Evolutionary conservation across 257 asterid species (phyloP), one percentile per base, ranked within the genome.

Genomic region (Asclepias syriaca): DNA sequence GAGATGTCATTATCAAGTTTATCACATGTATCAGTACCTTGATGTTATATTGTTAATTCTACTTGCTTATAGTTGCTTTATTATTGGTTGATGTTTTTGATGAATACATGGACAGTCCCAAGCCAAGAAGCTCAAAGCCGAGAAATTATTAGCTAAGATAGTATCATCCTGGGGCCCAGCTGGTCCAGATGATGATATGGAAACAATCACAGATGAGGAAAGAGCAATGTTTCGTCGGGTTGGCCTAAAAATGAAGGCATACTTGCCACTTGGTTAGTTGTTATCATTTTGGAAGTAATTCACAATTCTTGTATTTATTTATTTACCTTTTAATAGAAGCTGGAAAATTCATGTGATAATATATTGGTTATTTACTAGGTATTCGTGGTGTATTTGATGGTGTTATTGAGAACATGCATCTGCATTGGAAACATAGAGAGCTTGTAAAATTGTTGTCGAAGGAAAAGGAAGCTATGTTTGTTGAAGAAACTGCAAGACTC

Each of bases 361-460:
- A 64, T 67, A 74, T 71, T 77, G 74, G 60, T 71, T 50, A 50
- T 82, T 66, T 76, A 55, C 69, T 81, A 91, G 98, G 98, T n/a
- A 90, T 94, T 79, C 97, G 97, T 65, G 98, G 99, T 14, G 90
- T 94, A 71, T 91, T 94, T 83, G 99, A 94, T 80, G 99, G 99
- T 80, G 98, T 91, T 77, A 88, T 94, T 72, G 99, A 91, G 85
- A 94, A 94, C 87, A 94, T 94, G 99, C 98, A 94, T 83, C 89
- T 94, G 59, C 99, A 94, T 55, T 91, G 99, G 99, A 94, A 94
- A 81, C 97, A 91, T 73, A 89, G 99, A 82, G 99, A 94, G 79
- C 91, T 94, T 37, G 99, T 94, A 50, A 94, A 94, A 85, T 81
- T 94, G 77, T 87, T 94, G 79, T 94, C 99, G 9, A 94, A 94